Percentiles rank a stretch among this genome's conserved stretches.
Evolutionary conservation across 2,329 filamentous ascomycete species (phyloP).

Genomic region (Xylaria sp.): DNA sequence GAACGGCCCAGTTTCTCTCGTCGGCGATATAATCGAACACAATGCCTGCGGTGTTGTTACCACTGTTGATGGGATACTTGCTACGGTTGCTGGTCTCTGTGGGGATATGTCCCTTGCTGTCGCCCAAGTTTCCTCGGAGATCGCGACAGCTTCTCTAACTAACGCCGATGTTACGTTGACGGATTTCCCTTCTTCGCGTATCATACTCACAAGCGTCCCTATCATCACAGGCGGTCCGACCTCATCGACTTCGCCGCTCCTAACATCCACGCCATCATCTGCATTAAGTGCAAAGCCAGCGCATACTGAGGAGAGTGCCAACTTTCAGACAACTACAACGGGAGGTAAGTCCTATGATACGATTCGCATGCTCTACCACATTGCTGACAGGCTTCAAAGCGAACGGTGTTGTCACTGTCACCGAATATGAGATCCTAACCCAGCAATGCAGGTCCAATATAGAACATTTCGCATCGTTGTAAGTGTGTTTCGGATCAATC

Average conservation of each 20-base stretch:
- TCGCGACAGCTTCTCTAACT: constrained; percentile 7
- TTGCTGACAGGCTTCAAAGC: constrained; percentile 13
- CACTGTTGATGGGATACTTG: constrained; percentile 23
- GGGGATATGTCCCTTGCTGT: constrained; percentile 22
- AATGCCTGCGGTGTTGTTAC: constrained; percentile 25
- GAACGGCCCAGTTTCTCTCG: constrained; percentile 20
- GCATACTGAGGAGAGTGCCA: constrained; percentile 5
- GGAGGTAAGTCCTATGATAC: constrained; percentile 16
- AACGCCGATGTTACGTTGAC: constrained; percentile 13
- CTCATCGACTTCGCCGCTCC: background rate
- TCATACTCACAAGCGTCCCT: background rate
- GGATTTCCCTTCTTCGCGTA: constrained; percentile 5
- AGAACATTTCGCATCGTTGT: background rate
- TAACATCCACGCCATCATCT: no score
- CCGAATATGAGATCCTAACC: constrained; percentile 8
- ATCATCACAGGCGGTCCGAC: background rate
- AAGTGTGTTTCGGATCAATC: background rate
- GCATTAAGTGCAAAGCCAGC: background rate
- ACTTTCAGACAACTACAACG: constrained; percentile 8
- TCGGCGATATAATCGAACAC: constrained; percentile 22
- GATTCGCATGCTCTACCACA: background rate
- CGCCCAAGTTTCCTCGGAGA: constrained; percentile 15
- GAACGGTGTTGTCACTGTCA: constrained; percentile 17
- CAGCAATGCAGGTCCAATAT: constrained; percentile 6
- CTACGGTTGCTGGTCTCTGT: constrained; percentile 26